phyloP scores from a whole-genome alignment of 306 rosid species.

The Trichosanthes cucumerina region DNA sequence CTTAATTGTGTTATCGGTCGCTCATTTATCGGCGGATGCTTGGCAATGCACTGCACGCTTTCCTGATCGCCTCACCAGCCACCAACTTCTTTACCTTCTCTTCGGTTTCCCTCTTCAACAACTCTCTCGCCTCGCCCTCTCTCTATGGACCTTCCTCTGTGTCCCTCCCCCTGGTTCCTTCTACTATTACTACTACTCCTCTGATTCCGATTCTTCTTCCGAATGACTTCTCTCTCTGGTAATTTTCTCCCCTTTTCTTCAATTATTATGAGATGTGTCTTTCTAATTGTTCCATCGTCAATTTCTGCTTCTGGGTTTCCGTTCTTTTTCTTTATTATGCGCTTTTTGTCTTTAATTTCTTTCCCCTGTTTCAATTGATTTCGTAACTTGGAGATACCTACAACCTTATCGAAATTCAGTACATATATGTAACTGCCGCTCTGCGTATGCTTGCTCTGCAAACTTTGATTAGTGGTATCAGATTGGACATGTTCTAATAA shows the following conservation, averaged over 20 bases:
- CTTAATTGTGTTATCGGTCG: conserved; percentile 42
- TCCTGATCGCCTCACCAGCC: conserved; percentile 42
- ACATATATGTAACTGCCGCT: background rate
- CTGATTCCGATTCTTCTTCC: conserved; percentile 21
- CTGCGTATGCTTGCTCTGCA: background rate
- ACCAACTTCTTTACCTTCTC: conserved; percentile 48
- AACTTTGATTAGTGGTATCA: background rate
- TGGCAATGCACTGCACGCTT: conserved; percentile 54
- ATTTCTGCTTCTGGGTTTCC: background rate
- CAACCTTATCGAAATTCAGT: background rate
- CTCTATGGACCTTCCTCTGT: conserved; percentile 67
- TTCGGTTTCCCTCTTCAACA: conserved; percentile 62
- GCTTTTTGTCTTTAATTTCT: background rate
- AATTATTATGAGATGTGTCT: background rate
- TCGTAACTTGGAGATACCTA: background rate
- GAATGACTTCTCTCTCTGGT: background rate
- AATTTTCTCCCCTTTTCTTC: background rate
- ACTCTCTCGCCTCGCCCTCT: conserved; percentile 50
- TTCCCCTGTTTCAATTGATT: background rate
- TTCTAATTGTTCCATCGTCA: background rate
- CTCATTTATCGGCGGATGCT: conserved; percentile 50
- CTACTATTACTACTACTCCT: conserved; percentile 27
- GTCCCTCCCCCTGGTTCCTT: conserved; percentile 37
- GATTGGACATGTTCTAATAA: background rate
- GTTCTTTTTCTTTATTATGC: background rate